phyloP scores from a whole-genome alignment of 208 protist species.

The Vickermania spadyakhi region DNA sequence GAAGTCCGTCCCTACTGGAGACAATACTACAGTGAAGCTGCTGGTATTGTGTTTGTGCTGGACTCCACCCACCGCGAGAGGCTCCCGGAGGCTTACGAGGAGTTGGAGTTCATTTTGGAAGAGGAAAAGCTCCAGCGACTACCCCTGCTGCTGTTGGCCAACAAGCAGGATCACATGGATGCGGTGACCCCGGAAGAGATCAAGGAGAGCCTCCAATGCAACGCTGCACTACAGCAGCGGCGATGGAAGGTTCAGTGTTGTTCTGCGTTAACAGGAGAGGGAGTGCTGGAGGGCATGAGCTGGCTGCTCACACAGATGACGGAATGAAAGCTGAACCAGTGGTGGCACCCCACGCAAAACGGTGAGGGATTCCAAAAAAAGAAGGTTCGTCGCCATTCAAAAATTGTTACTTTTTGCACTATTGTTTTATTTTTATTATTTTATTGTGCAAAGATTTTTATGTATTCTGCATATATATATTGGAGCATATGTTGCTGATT shows the following conservation, averaged over 20 bases:
- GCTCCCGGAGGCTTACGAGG: slow-evolving; percentile 83
- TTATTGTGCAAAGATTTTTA: too few relatives aligned
- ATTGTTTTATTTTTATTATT: too few relatives aligned
- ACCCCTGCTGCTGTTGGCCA: slow-evolving; percentile 94
- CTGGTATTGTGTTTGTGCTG: slow-evolving; percentile 92
- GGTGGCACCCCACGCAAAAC: too few relatives aligned
- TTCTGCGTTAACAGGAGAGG: slow-evolving; percentile 89
- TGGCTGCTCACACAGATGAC: slow-evolving; percentile 79
- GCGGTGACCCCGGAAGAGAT: slow-evolving; percentile 73
- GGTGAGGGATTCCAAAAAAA: too few relatives aligned
- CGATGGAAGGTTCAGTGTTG: slow-evolving; percentile 92
- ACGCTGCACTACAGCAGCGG: slow-evolving; percentile 61
- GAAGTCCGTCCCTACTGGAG: slow-evolving; percentile 95
- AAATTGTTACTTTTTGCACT: too few relatives aligned
- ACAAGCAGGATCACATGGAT: slow-evolving; percentile 95
- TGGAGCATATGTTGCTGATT: too few relatives aligned
- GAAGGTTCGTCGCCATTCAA: too few relatives aligned
- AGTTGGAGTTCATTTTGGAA: slow-evolving; percentile 86
- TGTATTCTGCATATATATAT: too few relatives aligned
- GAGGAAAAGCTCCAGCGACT: slow-evolving; percentile 92
- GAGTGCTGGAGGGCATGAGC: slow-evolving; percentile 82
- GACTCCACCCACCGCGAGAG: slow-evolving; percentile 86
- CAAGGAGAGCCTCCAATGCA: slow-evolving; percentile 52
- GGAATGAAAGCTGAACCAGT: too few relatives aligned
- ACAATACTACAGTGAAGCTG: slow-evolving; percentile 94